Conservation (phyloP, 2,329 filamentous ascomycete genomes). For the Pseudogymnoascus pannorum region DNA sequence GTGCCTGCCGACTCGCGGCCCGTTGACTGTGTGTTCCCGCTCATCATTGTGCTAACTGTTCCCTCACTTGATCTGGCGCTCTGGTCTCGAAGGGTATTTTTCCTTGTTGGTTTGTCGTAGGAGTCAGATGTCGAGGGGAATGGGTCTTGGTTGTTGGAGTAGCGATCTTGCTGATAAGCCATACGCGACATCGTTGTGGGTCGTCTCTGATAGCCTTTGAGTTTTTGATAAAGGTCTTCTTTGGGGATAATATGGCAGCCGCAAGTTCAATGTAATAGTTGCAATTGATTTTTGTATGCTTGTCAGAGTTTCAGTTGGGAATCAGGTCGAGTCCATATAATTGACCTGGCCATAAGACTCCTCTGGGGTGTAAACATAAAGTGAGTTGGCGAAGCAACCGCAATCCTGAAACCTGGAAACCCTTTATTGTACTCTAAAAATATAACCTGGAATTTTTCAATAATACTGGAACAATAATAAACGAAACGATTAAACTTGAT, state of each 20-base stretch:
- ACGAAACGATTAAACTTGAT: neutral
- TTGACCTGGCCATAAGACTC: neutral
- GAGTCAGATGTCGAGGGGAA: constrained; percentile 27
- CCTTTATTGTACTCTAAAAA: constrained; percentile 1
- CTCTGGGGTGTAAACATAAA: constrained; percentile 7
- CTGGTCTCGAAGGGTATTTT: constrained; percentile 26
- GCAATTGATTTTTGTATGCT: neutral
- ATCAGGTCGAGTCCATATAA: neutral
- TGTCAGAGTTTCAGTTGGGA: neutral
- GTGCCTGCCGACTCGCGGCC: constrained; percentile 74
- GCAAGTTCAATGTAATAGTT: neutral
- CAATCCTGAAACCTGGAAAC: neutral
- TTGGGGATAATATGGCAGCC: neutral
- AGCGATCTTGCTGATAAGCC: constrained; percentile 26
- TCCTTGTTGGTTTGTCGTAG: constrained; percentile 25
- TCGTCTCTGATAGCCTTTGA: neutral
- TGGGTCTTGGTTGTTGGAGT: constrained; percentile 19
- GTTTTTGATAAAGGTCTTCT: neutral
- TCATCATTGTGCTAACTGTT: constrained; percentile 79
- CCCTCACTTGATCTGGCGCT: constrained; percentile 67
- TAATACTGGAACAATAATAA: neutral
- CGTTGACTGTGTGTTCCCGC: constrained; percentile 50
- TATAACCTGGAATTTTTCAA: neutral
- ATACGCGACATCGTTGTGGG: constrained; percentile 22
- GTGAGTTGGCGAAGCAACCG: constrained; percentile 4